A percentile compares a stretch with the other conserved stretches of the same genome.
phyloP scores from a whole-genome alignment of 2,329 filamentous ascomycete genomes.

The Penicillium vulpinum region DNA sequence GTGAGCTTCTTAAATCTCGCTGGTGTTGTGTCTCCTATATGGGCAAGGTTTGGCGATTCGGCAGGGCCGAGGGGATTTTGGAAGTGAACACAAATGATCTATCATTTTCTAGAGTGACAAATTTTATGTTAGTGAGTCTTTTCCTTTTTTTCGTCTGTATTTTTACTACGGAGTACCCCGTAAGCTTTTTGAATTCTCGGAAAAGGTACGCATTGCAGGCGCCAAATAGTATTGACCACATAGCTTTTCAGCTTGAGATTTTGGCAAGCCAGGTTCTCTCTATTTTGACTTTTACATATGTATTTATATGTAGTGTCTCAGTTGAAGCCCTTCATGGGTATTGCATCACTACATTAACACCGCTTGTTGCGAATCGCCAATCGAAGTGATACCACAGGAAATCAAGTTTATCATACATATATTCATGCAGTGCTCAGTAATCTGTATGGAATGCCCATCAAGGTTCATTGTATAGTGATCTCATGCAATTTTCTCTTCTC shows the following conservation, averaged over 20 bases:
- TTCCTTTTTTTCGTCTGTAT: no score
- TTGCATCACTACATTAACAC: neutral
- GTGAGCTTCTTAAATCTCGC: neutral
- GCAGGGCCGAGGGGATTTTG: no score
- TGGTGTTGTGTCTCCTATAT: neutral
- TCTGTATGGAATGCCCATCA: neutral
- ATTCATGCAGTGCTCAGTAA: neutral
- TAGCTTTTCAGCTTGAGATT: no score
- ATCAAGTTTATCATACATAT: no score
- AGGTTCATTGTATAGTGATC: neutral
- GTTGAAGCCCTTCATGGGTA: no score
- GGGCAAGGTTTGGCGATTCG: neutral
- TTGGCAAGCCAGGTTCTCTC: no score
- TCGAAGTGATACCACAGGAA: neutral
- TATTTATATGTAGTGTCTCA: no score
- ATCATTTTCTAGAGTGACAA: neutral
- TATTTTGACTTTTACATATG: no score
- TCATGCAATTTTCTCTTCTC: neutral
- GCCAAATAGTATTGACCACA: neutral
- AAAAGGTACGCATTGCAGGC: neutral
- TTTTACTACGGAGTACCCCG: no score
- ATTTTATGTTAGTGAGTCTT: no score
- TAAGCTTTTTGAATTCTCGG: neutral
- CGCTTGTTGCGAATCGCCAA: neutral
- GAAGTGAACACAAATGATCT: neutral